These are phyloP conservation scores for Paramecium sonneborni DNA, from an alignment of 73 alveolate genomes.

Conservation along the genomic window DNA sequence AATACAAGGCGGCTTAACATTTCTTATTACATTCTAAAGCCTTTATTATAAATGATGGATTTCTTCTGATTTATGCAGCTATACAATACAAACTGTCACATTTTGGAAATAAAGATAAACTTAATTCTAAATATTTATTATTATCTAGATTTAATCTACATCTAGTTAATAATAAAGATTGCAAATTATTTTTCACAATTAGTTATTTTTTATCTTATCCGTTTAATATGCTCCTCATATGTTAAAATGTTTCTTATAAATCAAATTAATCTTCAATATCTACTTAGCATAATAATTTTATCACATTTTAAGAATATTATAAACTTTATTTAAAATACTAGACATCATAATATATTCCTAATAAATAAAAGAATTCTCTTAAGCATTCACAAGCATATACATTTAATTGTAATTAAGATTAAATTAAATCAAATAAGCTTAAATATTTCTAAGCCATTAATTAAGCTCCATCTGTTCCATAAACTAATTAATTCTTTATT, in stretches of 20 bases:
- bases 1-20: background rate
- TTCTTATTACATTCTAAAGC: slow-evolving; percentile 37
- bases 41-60: background rate
- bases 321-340: background rate
- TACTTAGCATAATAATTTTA: background rate
- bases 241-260: slow-evolving; percentile 23
- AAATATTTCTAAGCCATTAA: background rate
- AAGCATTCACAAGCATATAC: slow-evolving; percentile 17
- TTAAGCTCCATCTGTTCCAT: background rate
- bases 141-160: background rate
- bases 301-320: background rate
- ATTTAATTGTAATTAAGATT: background rate
- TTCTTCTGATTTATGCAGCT: background rate
- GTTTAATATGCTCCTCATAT: background rate
- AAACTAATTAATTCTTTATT: background rate
- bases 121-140: background rate
- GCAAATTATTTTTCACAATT: slow-evolving; percentile 24
- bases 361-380: slow-evolving; percentile 41
- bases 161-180: background rate
- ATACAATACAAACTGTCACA: background rate
- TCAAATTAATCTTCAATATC: background rate
- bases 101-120: slow-evolving; percentile 41
- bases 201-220: slow-evolving; percentile 9
- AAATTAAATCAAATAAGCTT: background rate
- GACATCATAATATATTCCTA: background rate